phyloP scores from a whole-genome alignment of 176 grass and related monocot genomes.

The Carex pumila region DNA sequence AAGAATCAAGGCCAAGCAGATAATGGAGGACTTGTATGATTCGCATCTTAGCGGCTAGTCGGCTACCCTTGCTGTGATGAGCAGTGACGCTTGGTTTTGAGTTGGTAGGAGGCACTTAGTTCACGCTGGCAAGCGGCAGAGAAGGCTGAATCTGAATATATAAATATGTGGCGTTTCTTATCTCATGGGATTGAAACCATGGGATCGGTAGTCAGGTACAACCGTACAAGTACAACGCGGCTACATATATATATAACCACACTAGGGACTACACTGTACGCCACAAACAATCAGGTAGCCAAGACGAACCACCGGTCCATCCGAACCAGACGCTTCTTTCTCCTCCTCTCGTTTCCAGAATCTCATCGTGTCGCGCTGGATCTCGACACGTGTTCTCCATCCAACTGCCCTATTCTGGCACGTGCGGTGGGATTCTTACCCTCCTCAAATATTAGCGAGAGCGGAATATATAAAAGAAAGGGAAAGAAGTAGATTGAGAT shows the following conservation, averaged over 20 bases:
- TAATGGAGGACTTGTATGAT: background rate
- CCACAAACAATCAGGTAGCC: background rate
- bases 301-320: background rate
- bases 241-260: background rate
- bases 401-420: background rate
- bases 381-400: slow-evolving; percentile 22
- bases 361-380: slow-evolving; percentile 11
- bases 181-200: background rate
- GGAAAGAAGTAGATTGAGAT: background rate
- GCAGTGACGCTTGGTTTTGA: background rate
- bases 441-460: slow-evolving; percentile 8
- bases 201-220: too few relatives aligned
- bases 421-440: slow-evolving; percentile 25
- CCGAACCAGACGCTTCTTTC: background rate
- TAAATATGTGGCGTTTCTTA: background rate
- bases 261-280: background rate
- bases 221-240: background rate
- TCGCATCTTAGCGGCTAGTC: background rate
- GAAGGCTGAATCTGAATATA: background rate
- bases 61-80: background rate
- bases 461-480: background rate
- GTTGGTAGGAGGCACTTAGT: background rate
- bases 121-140: background rate
- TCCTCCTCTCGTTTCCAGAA: slow-evolving; percentile 22
- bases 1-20: background rate